These are phyloP conservation scores for Arthrocladium fulminans DNA, from an alignment of 2,329 filamentous ascomycete species.

Conservation along the genomic window DNA sequence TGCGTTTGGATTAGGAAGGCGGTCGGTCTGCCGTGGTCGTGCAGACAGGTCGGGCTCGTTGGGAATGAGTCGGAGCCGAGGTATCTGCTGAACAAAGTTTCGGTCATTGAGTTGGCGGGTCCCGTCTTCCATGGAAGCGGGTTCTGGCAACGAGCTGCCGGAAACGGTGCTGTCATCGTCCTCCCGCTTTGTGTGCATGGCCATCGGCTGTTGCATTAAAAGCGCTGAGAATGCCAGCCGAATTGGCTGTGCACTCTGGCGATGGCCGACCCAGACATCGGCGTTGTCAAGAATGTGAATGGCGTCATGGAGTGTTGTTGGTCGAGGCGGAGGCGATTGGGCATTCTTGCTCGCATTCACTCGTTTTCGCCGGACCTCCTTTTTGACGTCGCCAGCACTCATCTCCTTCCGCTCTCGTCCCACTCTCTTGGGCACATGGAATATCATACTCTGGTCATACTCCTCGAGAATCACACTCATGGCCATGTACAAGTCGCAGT, in stretches of 20 bases:
- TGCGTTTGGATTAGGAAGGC: background rate
- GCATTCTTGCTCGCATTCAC: background rate
- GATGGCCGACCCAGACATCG: background rate
- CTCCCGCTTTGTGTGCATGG: background rate
- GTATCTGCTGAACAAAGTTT: background rate
- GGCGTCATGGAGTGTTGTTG: background rate
- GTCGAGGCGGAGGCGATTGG: background rate
- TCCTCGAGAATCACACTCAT: slow-evolving; percentile 3
- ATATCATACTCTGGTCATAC: background rate
- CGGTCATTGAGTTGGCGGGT: background rate
- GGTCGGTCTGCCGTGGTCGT: background rate
- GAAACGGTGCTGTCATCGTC: background rate
- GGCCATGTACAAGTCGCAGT: background rate
- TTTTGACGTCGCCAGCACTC: background rate
- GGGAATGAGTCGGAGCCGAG: background rate
- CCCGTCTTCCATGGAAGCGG: background rate
- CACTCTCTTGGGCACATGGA: background rate
- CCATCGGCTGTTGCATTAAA: background rate
- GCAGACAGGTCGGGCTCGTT: background rate
- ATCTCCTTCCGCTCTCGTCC: background rate
- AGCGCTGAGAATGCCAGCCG: background rate
- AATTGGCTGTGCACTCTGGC: background rate
- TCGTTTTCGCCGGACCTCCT: background rate
- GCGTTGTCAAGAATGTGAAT: background rate
- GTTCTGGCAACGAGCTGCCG: background rate